Base-by-base conservation (phyloP, 208 protist species). In the Crithidia expoeki region DNA sequence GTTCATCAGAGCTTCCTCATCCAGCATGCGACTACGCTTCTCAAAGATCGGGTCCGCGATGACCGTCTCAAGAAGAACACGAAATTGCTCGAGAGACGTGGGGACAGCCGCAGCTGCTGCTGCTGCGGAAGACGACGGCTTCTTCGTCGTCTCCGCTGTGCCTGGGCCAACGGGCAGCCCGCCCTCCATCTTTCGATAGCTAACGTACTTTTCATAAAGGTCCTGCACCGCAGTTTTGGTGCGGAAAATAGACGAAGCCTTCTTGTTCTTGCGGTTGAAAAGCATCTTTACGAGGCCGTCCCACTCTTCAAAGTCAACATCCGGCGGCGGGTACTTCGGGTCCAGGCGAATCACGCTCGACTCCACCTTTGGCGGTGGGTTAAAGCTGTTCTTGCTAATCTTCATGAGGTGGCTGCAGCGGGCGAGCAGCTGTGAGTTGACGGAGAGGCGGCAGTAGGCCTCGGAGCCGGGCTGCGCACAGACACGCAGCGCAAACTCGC, bases 201-300 rank as follows among this genome's bases (percentile, higher is more conserved):
- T 92, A 36, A 86, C 53, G 76, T 96, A 94, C 63, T 92, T 93
- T 19, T 95, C 80, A 68, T 94, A 84, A 0, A 97, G 76, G 17
- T 61, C 69, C 61, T 89, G 67, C 50, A 92, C 59, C 0, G 89
- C 76, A 7, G 80, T 84, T 61, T 98, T 98, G 1, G 82, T 92
- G 21, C 88, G 83, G 75, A 99, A 99, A 30, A 99, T 97, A 30
- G 97, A 97, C 7, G 88, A 88, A 1, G 99, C 81, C 44, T 98
- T 99, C 79, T 99, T 99, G 81, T 99, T 99, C 86, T 99, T 99
- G 49, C 98, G 91, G 42, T 91, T 95, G 83, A 99, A 99, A 51
- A 98, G 96, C 56, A 99, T 81, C 61, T 96, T 95, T 9, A 99
- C 92, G 14, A 99, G 85, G 19, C 99, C 99, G 68, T 99, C 99